Conservation (phyloP, 768 basidiomycete genomes). For the Lentinula boryana region DNA sequence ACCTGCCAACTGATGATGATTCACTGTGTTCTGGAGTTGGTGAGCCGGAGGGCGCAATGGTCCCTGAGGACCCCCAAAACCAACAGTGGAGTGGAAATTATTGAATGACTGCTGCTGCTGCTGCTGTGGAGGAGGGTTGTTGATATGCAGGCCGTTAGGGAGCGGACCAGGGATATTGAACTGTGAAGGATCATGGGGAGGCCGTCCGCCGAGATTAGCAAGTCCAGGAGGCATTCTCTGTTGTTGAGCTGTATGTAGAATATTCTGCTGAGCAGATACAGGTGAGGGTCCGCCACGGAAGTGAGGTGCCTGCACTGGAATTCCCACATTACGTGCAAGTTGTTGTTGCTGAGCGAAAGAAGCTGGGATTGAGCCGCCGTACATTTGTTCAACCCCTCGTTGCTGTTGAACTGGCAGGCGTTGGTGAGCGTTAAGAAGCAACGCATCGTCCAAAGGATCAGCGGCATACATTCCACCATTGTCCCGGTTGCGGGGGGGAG, state of each 20-base stretch:
- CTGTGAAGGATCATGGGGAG: slow-evolving; percentile 73
- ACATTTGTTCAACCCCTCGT: slow-evolving; percentile 52
- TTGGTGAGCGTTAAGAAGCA: slow-evolving; percentile 59
- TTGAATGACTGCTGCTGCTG: slow-evolving; percentile 39
- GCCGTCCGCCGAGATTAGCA: slow-evolving; percentile 76
- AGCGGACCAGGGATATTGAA: slow-evolving; percentile 47
- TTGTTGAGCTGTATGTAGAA: slow-evolving; percentile 36
- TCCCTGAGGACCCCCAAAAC: slow-evolving; percentile 35
- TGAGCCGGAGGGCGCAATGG: slow-evolving; percentile 49
- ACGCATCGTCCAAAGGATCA: slow-evolving; percentile 55
- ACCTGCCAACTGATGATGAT: slow-evolving; percentile 44
- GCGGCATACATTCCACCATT: slow-evolving; percentile 43
- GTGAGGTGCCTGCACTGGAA: slow-evolving; percentile 54
- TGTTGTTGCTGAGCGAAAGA: slow-evolving; percentile 48
- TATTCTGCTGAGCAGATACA: slow-evolving; percentile 37
- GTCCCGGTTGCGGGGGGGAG: slow-evolving; percentile 57
- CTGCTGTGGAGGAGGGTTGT: slow-evolving; percentile 29
- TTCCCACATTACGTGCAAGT: slow-evolving; percentile 42
- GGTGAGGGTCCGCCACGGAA: slow-evolving; percentile 72
- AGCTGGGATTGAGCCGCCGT: slow-evolving; percentile 35
- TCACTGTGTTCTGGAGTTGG: slow-evolving; percentile 42
- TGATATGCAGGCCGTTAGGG: slow-evolving; percentile 41
- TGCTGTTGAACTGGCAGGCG: slow-evolving; percentile 38
- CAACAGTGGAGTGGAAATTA: slow-evolving; percentile 39
- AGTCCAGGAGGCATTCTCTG: slow-evolving; percentile 76